Evolutionary conservation across 2,329 filamentous ascomycete species (phyloP), one percentile per base, ranked within the genome.

Genomic region (Byssoonygena ceratinophila): DNA sequence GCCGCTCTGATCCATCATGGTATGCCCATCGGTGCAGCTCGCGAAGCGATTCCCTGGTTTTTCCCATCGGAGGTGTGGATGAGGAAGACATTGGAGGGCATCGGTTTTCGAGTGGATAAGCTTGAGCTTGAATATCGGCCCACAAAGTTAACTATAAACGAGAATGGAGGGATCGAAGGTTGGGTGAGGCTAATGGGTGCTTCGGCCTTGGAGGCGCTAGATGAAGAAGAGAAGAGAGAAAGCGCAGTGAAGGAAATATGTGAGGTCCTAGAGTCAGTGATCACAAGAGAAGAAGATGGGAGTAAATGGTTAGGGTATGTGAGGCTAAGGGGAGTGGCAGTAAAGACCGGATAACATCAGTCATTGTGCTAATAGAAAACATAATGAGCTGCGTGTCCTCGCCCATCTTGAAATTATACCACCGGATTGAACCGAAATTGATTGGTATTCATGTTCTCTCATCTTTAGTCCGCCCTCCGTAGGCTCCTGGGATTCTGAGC

Each of bases 41-140:
- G 70, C 18, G 73, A 71, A 12, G 72, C 69, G 0, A 76, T 77
- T 55, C 83, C 84, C 3, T 87, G 84, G 84, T 87, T 84, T 66
- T 87, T 87, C 64, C 81, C 83, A 0, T 80, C 82, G 57, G 80
- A 82, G 60, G 63, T 58, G 0, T 84, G 81, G 81, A 75, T 79
- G 64, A 59, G 59, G 37, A 52, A 55, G 14, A 61, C 64, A 2
- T 58, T 77, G 31, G 60, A 66, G 46, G 55, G 62, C 2, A 60
- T 65, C 2, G 73, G 73, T 0, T 76, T 76, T 46, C 59, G 61
- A 25, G 71, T 82, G 2, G 74, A 79, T 59, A 70, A 64, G 58
- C 65, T 76, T 0, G 83, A 87, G 69, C 64, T 74, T 18, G 81
- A 84, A 68, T 85, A 82, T 70, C 67, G 84, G 48, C 80, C 82